Conservation (phyloP, 345 rosid species). For the Stellera chamaejasme region DNA sequence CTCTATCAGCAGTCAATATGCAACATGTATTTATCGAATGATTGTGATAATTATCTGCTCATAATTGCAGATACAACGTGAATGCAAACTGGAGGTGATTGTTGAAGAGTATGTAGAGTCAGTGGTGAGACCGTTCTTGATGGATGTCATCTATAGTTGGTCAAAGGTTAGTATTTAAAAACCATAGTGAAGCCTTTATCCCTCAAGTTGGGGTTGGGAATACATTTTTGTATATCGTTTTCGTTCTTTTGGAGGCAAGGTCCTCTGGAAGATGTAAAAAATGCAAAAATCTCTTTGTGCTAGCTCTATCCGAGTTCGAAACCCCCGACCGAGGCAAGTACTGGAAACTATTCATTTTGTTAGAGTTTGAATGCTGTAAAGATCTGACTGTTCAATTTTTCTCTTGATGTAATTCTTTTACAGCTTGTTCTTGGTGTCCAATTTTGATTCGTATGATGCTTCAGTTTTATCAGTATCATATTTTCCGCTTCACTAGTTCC, state of each 20-base stretch:
- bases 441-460: no score
- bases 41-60: slow-evolving; percentile 4
- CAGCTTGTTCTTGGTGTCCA: no score
- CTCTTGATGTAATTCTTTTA: not conserved
- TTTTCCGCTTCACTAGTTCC: no score
- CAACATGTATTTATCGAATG: slow-evolving; percentile 1
- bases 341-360: slow-evolving; percentile 7
- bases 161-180: slow-evolving; percentile 56
- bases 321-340: no score
- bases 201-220: not conserved
- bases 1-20: not conserved
- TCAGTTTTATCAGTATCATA: no score
- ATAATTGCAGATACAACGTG: slow-evolving; percentile 75
- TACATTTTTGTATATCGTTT: not conserved
- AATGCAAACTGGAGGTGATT: slow-evolving; percentile 84
- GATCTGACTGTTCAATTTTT: not conserved
- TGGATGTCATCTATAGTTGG: slow-evolving; percentile 98
- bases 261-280: no score
- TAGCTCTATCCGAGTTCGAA: slow-evolving; percentile 1
- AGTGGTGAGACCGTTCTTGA: slow-evolving; percentile 81
- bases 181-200: not conserved
- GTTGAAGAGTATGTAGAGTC: slow-evolving; percentile 96
- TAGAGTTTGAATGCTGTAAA: no score
- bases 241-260: not conserved
- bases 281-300: not conserved